Evolutionary conservation across 2,329 filamentous ascomycete species (phyloP), one percentile per base, ranked within the genome.

Genomic region (Biscogniauxia marginata): DNA sequence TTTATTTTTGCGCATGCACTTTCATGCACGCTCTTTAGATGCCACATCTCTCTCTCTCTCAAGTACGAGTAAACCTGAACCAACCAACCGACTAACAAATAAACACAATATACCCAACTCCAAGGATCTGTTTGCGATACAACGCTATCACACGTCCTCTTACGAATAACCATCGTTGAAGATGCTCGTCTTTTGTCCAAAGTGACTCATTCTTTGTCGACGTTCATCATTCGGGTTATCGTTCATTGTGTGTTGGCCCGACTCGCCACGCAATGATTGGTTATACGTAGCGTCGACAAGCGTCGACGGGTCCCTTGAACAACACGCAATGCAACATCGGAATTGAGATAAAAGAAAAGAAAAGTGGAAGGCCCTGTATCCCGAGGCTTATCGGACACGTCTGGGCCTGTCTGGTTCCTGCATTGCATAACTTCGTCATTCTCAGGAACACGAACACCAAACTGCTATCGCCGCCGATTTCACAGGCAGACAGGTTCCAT

Each of bases 371-470:
- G n/a, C n/a, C n/a, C 30, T 39, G 13, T 39, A 16, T 8, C n/a
- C 30, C 30, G 46, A 49, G 23, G 46, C 25, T 30, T n/a, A 16
- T 49, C 46, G 46, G 11, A 30, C 13, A 60, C 64, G 60, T 59
- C 56, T 64, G 49, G 64, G 55, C 56, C 52, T 30, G 60, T 49
- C 47, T 21, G 20, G 52, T 62, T 58, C 56, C 60, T 53, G 54
- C 49, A 34, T 49, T 52, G 46, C 52, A 54, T 50, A 46, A 18
- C 19, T 44, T 25, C 46, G 11, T 30, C 25, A 34, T 24, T 20
- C 46, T 50, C 30, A 39, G 30, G 30, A 39, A 39, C 30, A 25
- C 6, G 24, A 39, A 11, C 30, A 9, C n/a, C 3, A 16, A 39
- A n/a, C 30, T 16, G 30, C 30, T 39, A 16, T 39, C 9, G n/a